A percentile compares a stretch with the other conserved stretches of the same genome.
Conservation (phyloP, 108 stramenopile species). For the Schizochytrium sp. region DNA sequence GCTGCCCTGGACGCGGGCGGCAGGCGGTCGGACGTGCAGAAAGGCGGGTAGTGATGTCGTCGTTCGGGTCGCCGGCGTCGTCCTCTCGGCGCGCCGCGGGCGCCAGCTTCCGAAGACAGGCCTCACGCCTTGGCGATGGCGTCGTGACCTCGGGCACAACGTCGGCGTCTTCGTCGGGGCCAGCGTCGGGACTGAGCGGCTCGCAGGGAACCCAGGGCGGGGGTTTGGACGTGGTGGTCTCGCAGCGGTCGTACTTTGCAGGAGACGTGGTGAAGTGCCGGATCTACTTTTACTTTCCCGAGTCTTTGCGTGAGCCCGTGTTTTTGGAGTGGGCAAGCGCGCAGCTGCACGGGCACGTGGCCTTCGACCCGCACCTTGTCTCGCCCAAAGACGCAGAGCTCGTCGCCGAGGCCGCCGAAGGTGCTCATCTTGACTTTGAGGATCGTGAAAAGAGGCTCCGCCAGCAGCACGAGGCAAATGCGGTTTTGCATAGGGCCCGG, state of each 20-base stretch:
- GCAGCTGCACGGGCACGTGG: constrained; percentile 13
- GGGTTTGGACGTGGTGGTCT: not conserved
- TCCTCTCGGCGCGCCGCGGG: too few species aligned
- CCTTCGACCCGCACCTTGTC: not conserved
- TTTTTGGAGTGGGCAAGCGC: not conserved
- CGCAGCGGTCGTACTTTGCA: constrained; percentile 11
- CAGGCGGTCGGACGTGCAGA: too few species aligned
- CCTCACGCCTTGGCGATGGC: too few species aligned
- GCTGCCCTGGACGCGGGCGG: too few species aligned
- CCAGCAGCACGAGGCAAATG: not conserved
- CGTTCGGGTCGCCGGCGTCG: too few species aligned
- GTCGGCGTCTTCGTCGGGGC: not conserved
- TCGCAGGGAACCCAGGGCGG: not conserved
- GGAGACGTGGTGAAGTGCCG: not conserved
- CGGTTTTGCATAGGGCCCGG: not conserved
- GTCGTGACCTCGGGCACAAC: too few species aligned
- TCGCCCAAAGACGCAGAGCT: not conserved
- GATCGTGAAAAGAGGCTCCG: not conserved
- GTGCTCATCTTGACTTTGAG: not conserved
- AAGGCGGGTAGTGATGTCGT: too few species aligned
- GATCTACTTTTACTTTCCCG: not conserved
- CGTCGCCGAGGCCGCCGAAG: not conserved
- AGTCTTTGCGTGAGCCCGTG: not conserved
- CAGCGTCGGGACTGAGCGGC: not conserved
- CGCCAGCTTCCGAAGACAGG: too few species aligned